Evolutionary conservation across 108 stramenopile species (phyloP).

Genomic region (Aurantiochytrium sp.): DNA sequence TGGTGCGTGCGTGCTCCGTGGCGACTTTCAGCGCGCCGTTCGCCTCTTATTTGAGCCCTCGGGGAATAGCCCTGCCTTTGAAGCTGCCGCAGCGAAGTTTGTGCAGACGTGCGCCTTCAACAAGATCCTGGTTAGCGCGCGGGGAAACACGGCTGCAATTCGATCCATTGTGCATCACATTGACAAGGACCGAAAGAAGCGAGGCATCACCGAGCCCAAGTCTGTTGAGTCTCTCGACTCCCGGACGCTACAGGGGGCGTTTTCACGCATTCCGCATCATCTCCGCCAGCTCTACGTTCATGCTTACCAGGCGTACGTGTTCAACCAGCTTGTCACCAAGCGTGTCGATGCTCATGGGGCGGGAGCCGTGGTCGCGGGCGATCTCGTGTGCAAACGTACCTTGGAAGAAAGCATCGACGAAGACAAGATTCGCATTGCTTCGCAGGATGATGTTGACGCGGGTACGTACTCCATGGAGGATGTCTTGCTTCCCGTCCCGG

Average conservation of each 20-base stretch:
- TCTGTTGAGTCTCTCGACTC: slow-evolving; percentile 33
- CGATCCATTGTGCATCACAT: slow-evolving; percentile 30
- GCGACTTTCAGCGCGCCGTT: slow-evolving; percentile 39
- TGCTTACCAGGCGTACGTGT: slow-evolving; percentile 42
- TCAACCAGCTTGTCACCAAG: slow-evolving; percentile 41
- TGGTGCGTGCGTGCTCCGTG: slow-evolving; percentile 31
- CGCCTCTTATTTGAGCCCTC: slow-evolving; percentile 32
- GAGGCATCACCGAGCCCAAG: slow-evolving; percentile 27
- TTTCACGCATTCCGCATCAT: not conserved
- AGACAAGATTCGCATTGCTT: not conserved
- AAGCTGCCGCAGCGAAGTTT: slow-evolving; percentile 21
- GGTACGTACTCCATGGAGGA: not conserved
- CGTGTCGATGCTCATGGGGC: slow-evolving; percentile 26
- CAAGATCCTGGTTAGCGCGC: slow-evolving; percentile 19
- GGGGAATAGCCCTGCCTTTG: slow-evolving; percentile 32
- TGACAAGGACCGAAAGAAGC: slow-evolving; percentile 18
- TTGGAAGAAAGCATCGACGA: not conserved
- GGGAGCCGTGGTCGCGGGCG: slow-evolving; percentile 27
- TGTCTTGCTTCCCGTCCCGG: not conserved
- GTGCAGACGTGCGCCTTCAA: not conserved
- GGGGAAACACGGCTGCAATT: slow-evolving; percentile 32
- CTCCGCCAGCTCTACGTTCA: slow-evolving; percentile 19
- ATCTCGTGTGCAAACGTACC: slow-evolving; percentile 21
- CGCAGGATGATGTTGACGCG: not conserved
- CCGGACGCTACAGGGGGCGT: slow-evolving; percentile 29